phyloP scores from a whole-genome alignment of 2,329 filamentous ascomycete genomes.

The Trichocomaceae sp. region DNA sequence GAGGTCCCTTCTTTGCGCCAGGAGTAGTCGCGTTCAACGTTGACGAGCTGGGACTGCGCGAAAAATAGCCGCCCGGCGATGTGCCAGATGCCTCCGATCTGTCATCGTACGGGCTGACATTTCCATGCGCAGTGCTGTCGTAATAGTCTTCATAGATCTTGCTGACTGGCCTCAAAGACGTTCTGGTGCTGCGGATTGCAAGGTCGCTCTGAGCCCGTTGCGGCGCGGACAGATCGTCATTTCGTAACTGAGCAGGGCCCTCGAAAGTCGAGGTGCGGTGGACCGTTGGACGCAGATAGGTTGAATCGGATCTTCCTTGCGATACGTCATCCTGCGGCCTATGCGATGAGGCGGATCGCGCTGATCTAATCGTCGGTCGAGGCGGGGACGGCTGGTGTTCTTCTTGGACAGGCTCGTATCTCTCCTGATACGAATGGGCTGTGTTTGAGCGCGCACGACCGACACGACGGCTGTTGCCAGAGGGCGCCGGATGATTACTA shows the following conservation, averaged over 20 bases:
- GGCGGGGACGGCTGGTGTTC: slow-evolving; percentile 45
- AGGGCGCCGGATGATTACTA: slow-evolving; percentile 23
- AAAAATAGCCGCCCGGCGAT: slow-evolving; percentile 46
- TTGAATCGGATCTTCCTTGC: slow-evolving; percentile 35
- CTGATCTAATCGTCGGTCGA: slow-evolving; percentile 50
- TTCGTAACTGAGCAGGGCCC: slow-evolving; percentile 46
- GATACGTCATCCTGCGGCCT: slow-evolving; percentile 35
- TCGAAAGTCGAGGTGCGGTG: slow-evolving; percentile 54
- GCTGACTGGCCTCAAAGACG: slow-evolving; percentile 39
- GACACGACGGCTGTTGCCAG: slow-evolving; percentile 35
- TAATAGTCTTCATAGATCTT: slow-evolving; percentile 41
- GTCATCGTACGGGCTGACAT: slow-evolving; percentile 42
- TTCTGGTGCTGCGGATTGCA: slow-evolving; percentile 42
- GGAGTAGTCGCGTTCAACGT: slow-evolving; percentile 24
- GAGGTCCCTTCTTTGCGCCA: slow-evolving; percentile 46
- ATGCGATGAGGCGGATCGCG: slow-evolving; percentile 31
- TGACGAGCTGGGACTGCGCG: slow-evolving; percentile 47
- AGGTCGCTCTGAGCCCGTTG: slow-evolving; percentile 49
- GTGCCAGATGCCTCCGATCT: slow-evolving; percentile 50
- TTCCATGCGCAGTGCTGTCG: slow-evolving; percentile 42
- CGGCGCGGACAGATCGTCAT: slow-evolving; percentile 49
- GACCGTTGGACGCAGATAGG: slow-evolving; percentile 42
- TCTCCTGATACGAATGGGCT: slow-evolving; percentile 56
- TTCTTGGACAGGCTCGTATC: slow-evolving; percentile 52
- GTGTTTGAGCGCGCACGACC: slow-evolving; percentile 57